Conservation (phyloP, 768 basidiomycete genomes). For the Lactifluus hygrophoroides region DNA sequence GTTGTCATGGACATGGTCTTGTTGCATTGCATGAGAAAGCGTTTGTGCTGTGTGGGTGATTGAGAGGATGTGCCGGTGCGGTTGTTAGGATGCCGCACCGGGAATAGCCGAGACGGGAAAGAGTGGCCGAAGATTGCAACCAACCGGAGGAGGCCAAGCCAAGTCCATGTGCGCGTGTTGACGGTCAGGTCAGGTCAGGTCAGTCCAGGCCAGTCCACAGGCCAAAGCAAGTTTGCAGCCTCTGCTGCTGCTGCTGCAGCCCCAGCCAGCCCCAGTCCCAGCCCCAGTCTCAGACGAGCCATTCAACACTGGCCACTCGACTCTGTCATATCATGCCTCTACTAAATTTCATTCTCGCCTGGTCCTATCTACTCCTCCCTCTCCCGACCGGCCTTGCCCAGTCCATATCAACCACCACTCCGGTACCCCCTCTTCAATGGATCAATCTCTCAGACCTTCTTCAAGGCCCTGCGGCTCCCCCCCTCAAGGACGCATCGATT, state of each 20-base stretch:
- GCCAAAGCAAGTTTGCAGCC: background rate
- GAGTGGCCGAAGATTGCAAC: background rate
- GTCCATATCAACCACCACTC: constrained; percentile 42
- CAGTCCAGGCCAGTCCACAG: too few relatives aligned
- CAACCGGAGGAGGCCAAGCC: too few relatives aligned
- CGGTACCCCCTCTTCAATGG: constrained; percentile 60
- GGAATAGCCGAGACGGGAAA: background rate
- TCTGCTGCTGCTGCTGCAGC: background rate
- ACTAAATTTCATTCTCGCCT: constrained; percentile 22
- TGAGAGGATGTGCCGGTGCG: background rate
- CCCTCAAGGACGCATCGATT: constrained; percentile 63
- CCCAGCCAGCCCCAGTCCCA: too few relatives aligned
- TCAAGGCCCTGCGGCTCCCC: constrained; percentile 44
- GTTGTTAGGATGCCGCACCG: background rate
- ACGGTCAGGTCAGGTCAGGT: background rate
- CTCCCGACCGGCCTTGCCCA: constrained; percentile 31
- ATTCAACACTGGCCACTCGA: too few relatives aligned
- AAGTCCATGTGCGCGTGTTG: constrained; percentile 5
- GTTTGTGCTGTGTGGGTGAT: too few relatives aligned
- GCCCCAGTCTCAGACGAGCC: too few relatives aligned
- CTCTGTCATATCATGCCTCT: background rate
- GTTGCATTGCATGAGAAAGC: too few relatives aligned
- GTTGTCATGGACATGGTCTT: background rate
- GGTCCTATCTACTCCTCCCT: constrained; percentile 18
- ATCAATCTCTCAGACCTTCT: constrained; percentile 58